Conservation (phyloP, 2,329 filamentous ascomycete genomes). For the Pseudogymnoascus sp. region DNA sequence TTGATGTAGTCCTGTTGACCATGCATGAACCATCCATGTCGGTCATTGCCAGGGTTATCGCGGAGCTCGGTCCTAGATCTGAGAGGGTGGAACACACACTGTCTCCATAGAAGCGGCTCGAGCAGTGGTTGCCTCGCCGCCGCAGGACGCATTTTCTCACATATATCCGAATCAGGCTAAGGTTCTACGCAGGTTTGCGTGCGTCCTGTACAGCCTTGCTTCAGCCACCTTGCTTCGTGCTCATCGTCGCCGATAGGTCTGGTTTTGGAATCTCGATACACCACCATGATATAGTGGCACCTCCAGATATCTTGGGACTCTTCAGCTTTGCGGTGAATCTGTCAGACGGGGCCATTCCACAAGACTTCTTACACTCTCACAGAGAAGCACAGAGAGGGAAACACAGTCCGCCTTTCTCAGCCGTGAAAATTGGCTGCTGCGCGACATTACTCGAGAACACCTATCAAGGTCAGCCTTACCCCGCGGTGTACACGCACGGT, state of each 20-base stretch:
- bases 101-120: not conserved
- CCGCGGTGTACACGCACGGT: no score
- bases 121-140: not conserved
- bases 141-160: not conserved
- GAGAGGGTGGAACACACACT: not conserved
- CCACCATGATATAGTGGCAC: not conserved
- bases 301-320: not conserved
- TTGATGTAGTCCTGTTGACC: not conserved
- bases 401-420: not conserved
- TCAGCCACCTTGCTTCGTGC: not conserved
- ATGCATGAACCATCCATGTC: not conserved
- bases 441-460: not conserved
- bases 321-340: not conserved
- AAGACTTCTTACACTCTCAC: not conserved
- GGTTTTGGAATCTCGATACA: not conserved
- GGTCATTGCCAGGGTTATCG: not conserved
- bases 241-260: not conserved
- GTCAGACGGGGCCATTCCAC: not conserved
- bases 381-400: not conserved
- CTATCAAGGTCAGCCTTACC: no score
- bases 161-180: not conserved
- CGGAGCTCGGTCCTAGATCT: not conserved
- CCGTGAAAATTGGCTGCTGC: not conserved
- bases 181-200: not conserved
- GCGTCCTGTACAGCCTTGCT: not conserved